These are phyloP conservation scores for Tolypocladium endophyticum DNA, from an alignment of 2,329 filamentous ascomycete species.

Conservation along the genomic window DNA sequence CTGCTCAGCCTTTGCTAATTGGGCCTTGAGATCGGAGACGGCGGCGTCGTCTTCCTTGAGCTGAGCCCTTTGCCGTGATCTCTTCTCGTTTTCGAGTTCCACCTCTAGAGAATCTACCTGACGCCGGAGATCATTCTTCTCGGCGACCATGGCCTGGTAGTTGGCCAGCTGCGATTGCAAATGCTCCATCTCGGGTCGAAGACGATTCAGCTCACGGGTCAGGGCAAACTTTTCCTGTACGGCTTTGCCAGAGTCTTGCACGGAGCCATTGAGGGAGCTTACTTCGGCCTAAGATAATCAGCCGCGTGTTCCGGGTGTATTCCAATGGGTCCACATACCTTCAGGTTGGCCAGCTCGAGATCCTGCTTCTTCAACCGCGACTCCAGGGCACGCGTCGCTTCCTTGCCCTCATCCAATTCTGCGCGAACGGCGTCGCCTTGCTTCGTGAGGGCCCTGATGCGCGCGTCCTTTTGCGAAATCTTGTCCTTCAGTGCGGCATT, in stretches of 20 bases:
- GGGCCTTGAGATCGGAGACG: conserved; percentile 28
- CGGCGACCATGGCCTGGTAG: conserved; percentile 60
- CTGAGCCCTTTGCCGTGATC: conserved; percentile 20
- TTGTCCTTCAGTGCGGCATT: conserved; percentile 57
- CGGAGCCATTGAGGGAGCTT: conserved; percentile 53
- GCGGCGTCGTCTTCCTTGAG: conserved; percentile 25
- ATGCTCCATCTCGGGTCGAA: conserved; percentile 47
- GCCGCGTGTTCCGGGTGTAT: neutral
- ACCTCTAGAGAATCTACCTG: conserved; percentile 69
- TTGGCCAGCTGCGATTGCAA: conserved; percentile 42
- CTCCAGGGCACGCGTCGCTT: conserved; percentile 33
- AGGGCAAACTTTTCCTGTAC: conserved; percentile 48
- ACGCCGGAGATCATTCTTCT: conserved; percentile 71
- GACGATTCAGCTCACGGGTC: conserved; percentile 36
- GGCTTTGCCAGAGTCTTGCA: conserved; percentile 59
- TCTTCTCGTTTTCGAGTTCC: conserved; percentile 69
- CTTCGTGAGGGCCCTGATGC: conserved; percentile 37
- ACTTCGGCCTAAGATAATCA: conserved; percentile 51
- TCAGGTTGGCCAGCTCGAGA: conserved; percentile 35
- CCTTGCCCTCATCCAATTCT: conserved; percentile 32
- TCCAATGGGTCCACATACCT: conserved; percentile 22
- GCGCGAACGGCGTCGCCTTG: conserved; percentile 27
- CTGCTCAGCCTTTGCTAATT: conserved; percentile 24
- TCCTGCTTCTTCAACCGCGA: conserved; percentile 36
- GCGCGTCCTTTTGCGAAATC: conserved; percentile 47